Percentiles rank a stretch among this genome's conserved stretches.
Conservation (phyloP, 148 eudicot species). For the Rhododendron ferrugineum region DNA sequence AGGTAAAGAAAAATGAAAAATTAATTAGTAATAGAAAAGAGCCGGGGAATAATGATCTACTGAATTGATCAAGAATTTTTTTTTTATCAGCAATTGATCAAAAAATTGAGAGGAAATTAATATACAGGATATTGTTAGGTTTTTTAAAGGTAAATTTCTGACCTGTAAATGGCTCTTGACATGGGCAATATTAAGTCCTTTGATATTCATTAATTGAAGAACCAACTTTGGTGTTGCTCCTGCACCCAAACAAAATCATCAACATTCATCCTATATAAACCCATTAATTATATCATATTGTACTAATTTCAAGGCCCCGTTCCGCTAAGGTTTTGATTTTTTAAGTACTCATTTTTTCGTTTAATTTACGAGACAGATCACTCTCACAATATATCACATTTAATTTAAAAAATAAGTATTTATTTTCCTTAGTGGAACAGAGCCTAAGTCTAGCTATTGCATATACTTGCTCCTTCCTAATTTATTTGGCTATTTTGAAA, state of each 20-base stretch:
- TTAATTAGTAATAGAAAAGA: neutral
- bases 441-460: neutral
- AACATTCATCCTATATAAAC: neutral
- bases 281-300: neutral
- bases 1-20: neutral
- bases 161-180: constrained; percentile 96
- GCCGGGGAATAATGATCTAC: neutral
- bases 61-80: neutral
- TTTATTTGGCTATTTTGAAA: neutral
- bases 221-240: constrained; percentile 90
- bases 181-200: constrained; percentile 82
- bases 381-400: too few relatives aligned
- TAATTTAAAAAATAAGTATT: too few relatives aligned
- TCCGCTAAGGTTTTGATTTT: too few relatives aligned
- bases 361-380: too few relatives aligned
- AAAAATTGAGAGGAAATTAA: neutral
- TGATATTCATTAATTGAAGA: constrained; percentile 78
- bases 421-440: too few relatives aligned
- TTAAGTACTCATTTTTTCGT: too few relatives aligned
- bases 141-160: neutral
- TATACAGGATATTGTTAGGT: neutral
- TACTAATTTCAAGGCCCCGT: neutral
- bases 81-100: too few relatives aligned
- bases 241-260: constrained; percentile 22
- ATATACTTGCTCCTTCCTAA: neutral